These are phyloP conservation scores for Suzukiozyma palmioleophila DNA, from an alignment of 1,139 yeast genomes.

Conservation along the genomic window DNA sequence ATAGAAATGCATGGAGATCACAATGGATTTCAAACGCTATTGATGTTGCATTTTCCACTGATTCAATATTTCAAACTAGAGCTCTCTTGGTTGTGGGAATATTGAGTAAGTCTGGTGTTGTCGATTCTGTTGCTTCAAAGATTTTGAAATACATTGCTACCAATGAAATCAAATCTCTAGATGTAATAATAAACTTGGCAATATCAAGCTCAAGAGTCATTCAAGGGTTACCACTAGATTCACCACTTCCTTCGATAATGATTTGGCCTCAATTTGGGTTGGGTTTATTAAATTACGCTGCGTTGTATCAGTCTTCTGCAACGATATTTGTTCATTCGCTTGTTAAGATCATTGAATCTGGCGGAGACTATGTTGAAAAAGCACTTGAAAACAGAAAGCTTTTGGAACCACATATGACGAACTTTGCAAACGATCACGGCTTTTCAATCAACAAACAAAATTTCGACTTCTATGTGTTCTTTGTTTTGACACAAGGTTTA, in stretches of 20 bases:
- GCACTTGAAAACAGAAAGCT: slow-evolving; percentile 36
- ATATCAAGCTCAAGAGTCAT: slow-evolving; percentile 58
- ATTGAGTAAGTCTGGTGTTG: slow-evolving; percentile 59
- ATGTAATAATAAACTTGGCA: slow-evolving; percentile 32
- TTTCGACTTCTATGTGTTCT: slow-evolving; percentile 54
- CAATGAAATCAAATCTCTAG: slow-evolving; percentile 22
- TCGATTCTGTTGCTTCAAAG: slow-evolving; percentile 54
- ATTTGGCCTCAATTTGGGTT: slow-evolving; percentile 59
- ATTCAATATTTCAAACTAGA: slow-evolving; percentile 65
- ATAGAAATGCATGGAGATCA: slow-evolving; percentile 57
- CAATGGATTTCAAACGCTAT: slow-evolving; percentile 68
- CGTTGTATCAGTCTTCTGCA: slow-evolving; percentile 53
- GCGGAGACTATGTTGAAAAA: slow-evolving; percentile 19
- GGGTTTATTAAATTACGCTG: slow-evolving; percentile 30
- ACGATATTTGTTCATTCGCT: slow-evolving; percentile 32
- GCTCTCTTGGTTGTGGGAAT: slow-evolving; percentile 73
- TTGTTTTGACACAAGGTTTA: slow-evolving; percentile 57
- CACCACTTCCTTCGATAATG: slow-evolving; percentile 52
- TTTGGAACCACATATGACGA: slow-evolving; percentile 39
- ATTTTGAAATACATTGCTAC: slow-evolving; percentile 27
- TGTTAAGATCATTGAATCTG: slow-evolving; percentile 21
- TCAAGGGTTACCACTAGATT: slow-evolving; percentile 55
- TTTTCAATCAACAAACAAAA: slow-evolving; percentile 40
- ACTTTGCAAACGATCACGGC: slow-evolving; percentile 44
- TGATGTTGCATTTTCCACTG: slow-evolving; percentile 57